Evolutionary conservation across 345 rosid species (phyloP), one percentile per base, ranked within the genome.

Genomic region (Adansonia digitata): DNA sequence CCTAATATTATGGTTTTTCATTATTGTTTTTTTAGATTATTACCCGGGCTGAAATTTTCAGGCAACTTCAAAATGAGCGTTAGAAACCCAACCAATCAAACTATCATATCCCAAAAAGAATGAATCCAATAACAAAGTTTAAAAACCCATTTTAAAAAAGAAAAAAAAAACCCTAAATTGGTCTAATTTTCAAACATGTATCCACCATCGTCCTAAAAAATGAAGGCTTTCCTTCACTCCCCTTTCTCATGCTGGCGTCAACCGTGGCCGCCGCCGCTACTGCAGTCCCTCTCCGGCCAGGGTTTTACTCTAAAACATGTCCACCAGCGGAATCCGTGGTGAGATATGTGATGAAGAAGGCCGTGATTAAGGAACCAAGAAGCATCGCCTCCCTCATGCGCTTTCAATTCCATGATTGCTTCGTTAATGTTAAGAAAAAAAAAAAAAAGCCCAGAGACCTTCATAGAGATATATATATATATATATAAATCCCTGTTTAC

Each of bases 361-460:
- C 91, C 64, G 35, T 91, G 88, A 26, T 80, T 7, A 84, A 80
- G 52, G 98, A 94, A 77, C 86, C 94, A 43, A 83, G 97, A 79
- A 89, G 97, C 62, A 85, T 79, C 0, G 97, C 98, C 73, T 94
- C 98, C 0, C 93, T 94, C 64, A 92, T 94, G 98, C 95, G 97
- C 39, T 86, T 94, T 78, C 97, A 92, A 40, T 92, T 94, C 86
- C 98, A 94, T 49, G 98, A 94, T 78, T 94, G 98, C 84, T 89
- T 94, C 60, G 98, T 94, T 35, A 92, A 94, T 77, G 98, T 93
- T 85, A 78, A 71, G 8, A 17, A 51, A 29, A 40, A 53, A 29
- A 2, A 1, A 3, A 60, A 40, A 20, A 26, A 46, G 31, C 43
- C 59, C 29, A n/a, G n/a, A n/a, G n/a, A n/a, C n/a, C n/a, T n/a